Percentiles rank a stretch among this genome's conserved stretches.
These are phyloP conservation scores for Trametes gibbosa DNA, from an alignment of 768 basidiomycete species.

Conservation along the genomic window DNA sequence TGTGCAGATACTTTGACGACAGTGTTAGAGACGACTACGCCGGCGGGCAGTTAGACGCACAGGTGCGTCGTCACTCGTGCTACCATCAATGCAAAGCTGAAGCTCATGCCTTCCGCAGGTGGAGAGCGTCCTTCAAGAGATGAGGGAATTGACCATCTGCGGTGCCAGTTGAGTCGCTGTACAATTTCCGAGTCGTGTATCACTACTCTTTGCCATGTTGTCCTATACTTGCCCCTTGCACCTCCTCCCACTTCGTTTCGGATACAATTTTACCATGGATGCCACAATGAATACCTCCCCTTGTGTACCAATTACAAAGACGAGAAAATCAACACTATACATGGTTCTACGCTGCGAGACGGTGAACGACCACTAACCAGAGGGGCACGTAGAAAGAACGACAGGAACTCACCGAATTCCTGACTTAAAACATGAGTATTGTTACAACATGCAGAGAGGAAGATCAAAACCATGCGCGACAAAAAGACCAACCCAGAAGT, in stretches of 20 bases:
- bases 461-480: background rate
- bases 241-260: background rate
- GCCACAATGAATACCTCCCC: background rate
- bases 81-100: background rate
- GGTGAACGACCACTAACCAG: too few relatives aligned
- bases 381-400: background rate
- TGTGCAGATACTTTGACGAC: conserved; percentile 78
- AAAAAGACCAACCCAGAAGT: background rate
- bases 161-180: conserved; percentile 44
- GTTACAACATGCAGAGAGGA: background rate
- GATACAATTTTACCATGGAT: too few relatives aligned
- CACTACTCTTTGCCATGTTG: conserved; percentile 3
- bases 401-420: too few relatives aligned
- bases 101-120: conserved; percentile 47
- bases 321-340: background rate
- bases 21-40: conserved; percentile 95
- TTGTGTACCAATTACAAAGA: background rate
- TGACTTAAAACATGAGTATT: background rate
- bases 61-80: conserved; percentile 46
- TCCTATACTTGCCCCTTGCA: background rate
- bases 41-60: conserved; percentile 91
- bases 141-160: conserved; percentile 94
- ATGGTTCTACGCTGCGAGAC: background rate
- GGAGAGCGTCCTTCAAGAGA: conserved; percentile 95
- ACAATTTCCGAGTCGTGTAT: background rate